phyloP scores from a whole-genome alignment of 192 early-diverging fungal species.

The Gorgonomyces haynaldii region DNA sequence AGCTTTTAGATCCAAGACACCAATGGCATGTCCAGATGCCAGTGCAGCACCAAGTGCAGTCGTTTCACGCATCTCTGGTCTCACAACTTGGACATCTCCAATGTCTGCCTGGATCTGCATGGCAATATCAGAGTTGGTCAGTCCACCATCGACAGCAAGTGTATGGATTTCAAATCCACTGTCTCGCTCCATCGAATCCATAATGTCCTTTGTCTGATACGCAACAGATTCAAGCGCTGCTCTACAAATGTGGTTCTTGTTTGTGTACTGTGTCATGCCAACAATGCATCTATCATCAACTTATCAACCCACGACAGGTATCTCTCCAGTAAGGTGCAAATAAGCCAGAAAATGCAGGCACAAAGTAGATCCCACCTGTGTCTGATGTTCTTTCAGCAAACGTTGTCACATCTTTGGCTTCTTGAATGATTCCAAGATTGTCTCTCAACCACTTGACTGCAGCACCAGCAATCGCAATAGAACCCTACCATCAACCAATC shows the following conservation, averaged over 20 bases:
- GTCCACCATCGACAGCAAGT: slow-evolving; percentile 90
- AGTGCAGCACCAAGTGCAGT: slow-evolving; percentile 87
- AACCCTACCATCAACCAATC: no score
- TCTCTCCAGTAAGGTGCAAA: slow-evolving; percentile 92
- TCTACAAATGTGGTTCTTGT: slow-evolving; percentile 69
- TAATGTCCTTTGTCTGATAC: slow-evolving; percentile 73
- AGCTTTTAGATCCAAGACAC: slow-evolving; percentile 46
- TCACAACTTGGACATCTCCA: slow-evolving; percentile 59
- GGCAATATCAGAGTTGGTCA: slow-evolving; percentile 76
- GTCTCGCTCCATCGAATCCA: slow-evolving; percentile 83
- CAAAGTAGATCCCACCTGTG: slow-evolving; percentile 88
- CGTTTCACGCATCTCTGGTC: slow-evolving; percentile 82
- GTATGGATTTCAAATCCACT: slow-evolving; percentile 49
- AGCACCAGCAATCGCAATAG: slow-evolving; percentile 81
- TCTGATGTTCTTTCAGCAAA: slow-evolving; percentile 58
- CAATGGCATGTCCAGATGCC: slow-evolving; percentile 69
- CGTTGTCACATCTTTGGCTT: slow-evolving; percentile 57
- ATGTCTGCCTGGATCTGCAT: slow-evolving; percentile 93
- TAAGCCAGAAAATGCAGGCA: slow-evolving; percentile 84
- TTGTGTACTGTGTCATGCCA: slow-evolving; percentile 82
- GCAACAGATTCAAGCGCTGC: slow-evolving; percentile 84
- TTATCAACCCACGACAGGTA: no score
- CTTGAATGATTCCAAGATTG: slow-evolving; percentile 68
- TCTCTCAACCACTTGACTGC: slow-evolving; percentile 86
- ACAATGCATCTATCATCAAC: slow-evolving; percentile 79